Base-by-base conservation (phyloP, 139 green algal species). In the Deuterostichococcus epilithicus region DNA sequence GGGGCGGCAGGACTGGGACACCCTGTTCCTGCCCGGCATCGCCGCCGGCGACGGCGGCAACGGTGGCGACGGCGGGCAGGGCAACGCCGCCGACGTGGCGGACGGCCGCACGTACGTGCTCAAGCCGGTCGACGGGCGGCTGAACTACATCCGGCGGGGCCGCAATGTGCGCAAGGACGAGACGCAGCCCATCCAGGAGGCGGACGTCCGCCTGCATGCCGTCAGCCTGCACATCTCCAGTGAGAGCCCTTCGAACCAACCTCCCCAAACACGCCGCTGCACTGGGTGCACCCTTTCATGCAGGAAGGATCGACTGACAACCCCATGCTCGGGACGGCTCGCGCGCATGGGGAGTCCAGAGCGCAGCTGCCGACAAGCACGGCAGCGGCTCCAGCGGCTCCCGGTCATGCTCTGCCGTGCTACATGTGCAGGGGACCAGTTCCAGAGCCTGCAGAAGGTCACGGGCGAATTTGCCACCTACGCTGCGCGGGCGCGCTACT, bases 391-490 rank as follows among this genome's bases (percentile, higher is more conserved):
- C 28, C 66, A 71, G 66, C 22, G 32, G n/a, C 68, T 73, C 23
- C n/a, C 38, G 34, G 68, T 35, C 2, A 26, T 37, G 34, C 20
- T 38, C 18, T 37, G 20, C 3, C 4, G 5, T 66, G 5, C 66
- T 69, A 10, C n/a, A 34, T 69, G 30, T 52, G 52, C 81, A 76
- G 74, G 80, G 32, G 37, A 69, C 58, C 92, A 97, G 85, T 97
- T 96, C 80, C 80, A 81, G 45, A 88, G 83, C 44, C 72, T 87
- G 28, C 91, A 93, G 68, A 82, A 86, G 70, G 77, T 97, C 74
- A 83, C 94, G 60, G 75, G 90, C 20, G 79, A 85, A 37, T 82
- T 96, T 70, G 90, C 91, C 15, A 58, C 68, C 20, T 93, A 90
- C 75, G 83, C 70, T 39, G 86, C 82, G 66, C 85, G 78, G 2